phyloP scores from a whole-genome alignment of 2,329 filamentous ascomycete species.

The Cladosporium sp. region DNA sequence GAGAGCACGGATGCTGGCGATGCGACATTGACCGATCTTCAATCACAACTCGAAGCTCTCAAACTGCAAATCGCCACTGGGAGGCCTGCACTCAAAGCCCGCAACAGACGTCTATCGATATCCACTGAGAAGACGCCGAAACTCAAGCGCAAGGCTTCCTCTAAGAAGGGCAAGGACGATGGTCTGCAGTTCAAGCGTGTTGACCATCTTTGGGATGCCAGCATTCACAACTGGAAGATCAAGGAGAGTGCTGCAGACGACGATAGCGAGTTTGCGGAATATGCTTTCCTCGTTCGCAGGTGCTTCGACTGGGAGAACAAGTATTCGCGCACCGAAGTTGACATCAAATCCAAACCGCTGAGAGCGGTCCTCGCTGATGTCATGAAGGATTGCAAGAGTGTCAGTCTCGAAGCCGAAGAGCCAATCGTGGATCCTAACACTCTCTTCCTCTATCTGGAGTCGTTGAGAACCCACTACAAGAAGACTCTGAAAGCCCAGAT shows the following conservation, averaged over 20 bases:
- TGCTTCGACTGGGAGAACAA: slow-evolving; percentile 85
- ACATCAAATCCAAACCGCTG: slow-evolving; percentile 81
- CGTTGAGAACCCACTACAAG: slow-evolving; percentile 63
- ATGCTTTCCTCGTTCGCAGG: slow-evolving; percentile 79
- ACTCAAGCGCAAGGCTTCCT: slow-evolving; percentile 3
- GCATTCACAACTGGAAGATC: slow-evolving; percentile 66
- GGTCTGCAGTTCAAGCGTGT: slow-evolving; percentile 62
- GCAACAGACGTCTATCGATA: not conserved
- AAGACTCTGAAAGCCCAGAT: slow-evolving; percentile 64
- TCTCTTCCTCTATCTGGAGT: slow-evolving; percentile 68
- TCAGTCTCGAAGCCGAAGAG: slow-evolving; percentile 78
- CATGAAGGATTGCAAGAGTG: slow-evolving; percentile 74
- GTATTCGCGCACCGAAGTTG: slow-evolving; percentile 71
- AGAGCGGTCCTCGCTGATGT: slow-evolving; percentile 70
- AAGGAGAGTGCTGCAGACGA: slow-evolving; percentile 66
- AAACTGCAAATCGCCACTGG: slow-evolving; percentile 11
- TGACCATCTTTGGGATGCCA: slow-evolving; percentile 62
- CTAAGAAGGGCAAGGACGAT: slow-evolving; percentile 18
- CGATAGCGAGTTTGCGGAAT: slow-evolving; percentile 74
- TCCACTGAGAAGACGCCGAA: slow-evolving; percentile 7
- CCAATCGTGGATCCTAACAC: slow-evolving; percentile 61
- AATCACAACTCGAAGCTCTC: slow-evolving; percentile 16
- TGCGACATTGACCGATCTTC: not conserved
- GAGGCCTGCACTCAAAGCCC: not conserved
- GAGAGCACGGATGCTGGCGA: not conserved